phyloP scores from a whole-genome alignment of 2,329 filamentous ascomycete genomes.

The Aspergillus unguis region DNA sequence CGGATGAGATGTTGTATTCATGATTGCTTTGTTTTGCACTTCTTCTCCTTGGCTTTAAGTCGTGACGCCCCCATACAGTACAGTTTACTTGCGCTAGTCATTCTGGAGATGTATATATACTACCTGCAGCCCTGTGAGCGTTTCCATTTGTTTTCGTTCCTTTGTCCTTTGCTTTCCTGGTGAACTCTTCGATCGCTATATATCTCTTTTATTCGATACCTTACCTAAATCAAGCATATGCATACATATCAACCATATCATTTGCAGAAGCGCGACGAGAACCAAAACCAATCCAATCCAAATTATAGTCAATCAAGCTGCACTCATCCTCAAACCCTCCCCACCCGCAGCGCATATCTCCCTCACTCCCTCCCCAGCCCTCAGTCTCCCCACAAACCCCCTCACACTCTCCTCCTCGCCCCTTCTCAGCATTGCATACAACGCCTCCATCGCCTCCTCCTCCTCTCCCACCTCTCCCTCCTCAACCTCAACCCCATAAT shows the following conservation, averaged over 20 bases:
- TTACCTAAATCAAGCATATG: neutral
- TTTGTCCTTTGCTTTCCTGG: neutral
- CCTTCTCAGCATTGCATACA: slow-evolving; percentile 12
- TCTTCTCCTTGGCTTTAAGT: neutral
- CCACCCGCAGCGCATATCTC: slow-evolving; percentile 4
- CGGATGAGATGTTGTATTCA: slow-evolving; percentile 35
- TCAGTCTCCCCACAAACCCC: slow-evolving; percentile 12
- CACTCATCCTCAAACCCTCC: neutral
- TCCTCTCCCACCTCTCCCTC: neutral
- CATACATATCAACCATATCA: neutral
- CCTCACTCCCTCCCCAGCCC: slow-evolving; percentile 9
- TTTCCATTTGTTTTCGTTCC: slow-evolving; percentile 5
- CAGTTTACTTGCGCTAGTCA: neutral
- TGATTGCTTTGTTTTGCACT: slow-evolving; percentile 16
- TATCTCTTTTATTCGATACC: neutral
- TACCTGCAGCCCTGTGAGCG: slow-evolving; percentile 2
- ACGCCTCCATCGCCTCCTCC: slow-evolving; percentile 12
- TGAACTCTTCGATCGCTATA: neutral
- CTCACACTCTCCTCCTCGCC: slow-evolving; percentile 10
- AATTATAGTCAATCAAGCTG: neutral
- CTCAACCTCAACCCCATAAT: neutral
- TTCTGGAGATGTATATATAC: slow-evolving; percentile 1
- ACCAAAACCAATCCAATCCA: neutral
- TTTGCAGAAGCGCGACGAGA: neutral
- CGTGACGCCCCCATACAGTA: neutral